Conservation (phyloP, 2,329 filamentous ascomycete species). For the Mycosphaerelloides madeirae region DNA sequence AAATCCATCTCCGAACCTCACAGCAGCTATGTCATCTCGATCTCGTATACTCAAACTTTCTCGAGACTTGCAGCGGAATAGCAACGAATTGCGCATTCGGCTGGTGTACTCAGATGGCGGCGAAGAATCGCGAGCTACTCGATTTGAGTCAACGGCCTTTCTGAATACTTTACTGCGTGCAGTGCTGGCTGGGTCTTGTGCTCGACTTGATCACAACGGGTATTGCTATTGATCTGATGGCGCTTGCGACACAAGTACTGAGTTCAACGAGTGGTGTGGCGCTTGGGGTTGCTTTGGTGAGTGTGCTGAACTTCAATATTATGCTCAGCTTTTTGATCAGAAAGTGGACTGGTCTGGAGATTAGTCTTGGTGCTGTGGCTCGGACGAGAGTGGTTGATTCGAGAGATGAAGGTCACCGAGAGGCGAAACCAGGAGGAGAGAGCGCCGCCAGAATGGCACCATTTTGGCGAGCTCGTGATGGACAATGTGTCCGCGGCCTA, state of each 20-base stretch:
- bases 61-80: too few relatives aligned
- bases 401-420: background rate
- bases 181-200: constrained; percentile 42
- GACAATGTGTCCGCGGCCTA: constrained; percentile 1
- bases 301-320: background rate
- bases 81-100: constrained; percentile 52
- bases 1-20: too few relatives aligned
- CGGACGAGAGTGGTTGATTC: background rate
- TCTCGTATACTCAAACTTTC: too few relatives aligned
- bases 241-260: background rate
- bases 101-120: constrained; percentile 39
- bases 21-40: too few relatives aligned
- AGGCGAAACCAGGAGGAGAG: background rate
- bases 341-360: constrained; percentile 6
- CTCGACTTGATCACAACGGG: constrained; percentile 31
- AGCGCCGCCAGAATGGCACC: constrained; percentile 1
- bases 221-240: constrained; percentile 1
- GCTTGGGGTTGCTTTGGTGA: constrained; percentile 1
- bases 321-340: background rate
- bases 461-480: constrained; percentile 1
- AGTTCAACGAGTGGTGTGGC: background rate
- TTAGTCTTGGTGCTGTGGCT: constrained; percentile 1
- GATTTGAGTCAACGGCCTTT: constrained; percentile 42
- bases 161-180: constrained; percentile 43
- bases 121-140: constrained; percentile 36